Base-by-base conservation (phyloP, 495 filamentous ascomycete species). In the Aspergillus homomorphus region DNA sequence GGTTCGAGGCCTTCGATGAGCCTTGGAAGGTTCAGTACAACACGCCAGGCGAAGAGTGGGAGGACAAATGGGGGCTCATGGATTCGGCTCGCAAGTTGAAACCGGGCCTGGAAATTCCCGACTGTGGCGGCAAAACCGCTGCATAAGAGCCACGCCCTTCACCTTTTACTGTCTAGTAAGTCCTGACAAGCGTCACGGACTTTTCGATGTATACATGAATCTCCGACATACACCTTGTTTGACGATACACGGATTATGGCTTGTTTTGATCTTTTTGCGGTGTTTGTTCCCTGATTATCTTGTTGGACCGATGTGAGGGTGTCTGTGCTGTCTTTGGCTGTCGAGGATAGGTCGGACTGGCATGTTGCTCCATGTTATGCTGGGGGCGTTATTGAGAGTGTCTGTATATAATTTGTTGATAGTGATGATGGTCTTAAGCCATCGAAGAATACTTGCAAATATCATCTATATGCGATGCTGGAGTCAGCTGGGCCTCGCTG, bases 61-160 rank as follows among this genome's bases (percentile, higher is more conserved):
- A 98, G 73, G 90, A 95, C 65, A 89, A 96, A 66, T 98, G 93
- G 93, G 94, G 94, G 26, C 74, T 98, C 20, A 87, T 98, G 84
- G 91, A 96, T 70, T 80, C 89, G 1, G 84, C 89, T 59, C 84
- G 94, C 54, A 91, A 92, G 20, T 69, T 98, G 66, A 98, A 98
- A 72, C 64, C 78, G 2, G 92, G 92, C 10, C 69, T 98, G 54
- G 87, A 83, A 68, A 95, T 98, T 64, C 94, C 94, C 21, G 87
- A 91, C 65, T 98, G 93, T 64, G 88, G 82, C 14, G 91, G 90
- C 41, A 84, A 89, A 77, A 89, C 84, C 20, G 80, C 87, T 21
- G 62, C 68, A 1, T 77, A 60, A 61, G 12, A 30, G 5, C 30
- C 18, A 9, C 10, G 0, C 18, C 12, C 16, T 30, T 12, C 16